phyloP scores from a whole-genome alignment of 1,284 basidiomycete genomes.

The Fereydounia khargensis region DNA sequence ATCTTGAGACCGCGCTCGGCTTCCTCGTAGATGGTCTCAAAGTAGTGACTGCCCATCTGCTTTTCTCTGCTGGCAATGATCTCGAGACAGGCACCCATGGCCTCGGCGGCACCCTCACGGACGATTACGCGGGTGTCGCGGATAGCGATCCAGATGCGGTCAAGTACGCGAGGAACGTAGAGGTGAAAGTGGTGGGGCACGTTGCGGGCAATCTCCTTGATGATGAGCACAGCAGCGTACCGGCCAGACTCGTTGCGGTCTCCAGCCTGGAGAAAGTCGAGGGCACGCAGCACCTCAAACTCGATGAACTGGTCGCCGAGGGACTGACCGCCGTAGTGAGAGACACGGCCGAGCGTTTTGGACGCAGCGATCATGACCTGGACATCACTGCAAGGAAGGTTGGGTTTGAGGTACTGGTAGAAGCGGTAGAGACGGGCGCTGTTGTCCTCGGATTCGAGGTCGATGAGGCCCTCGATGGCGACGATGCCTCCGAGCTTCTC shows the following conservation, averaged over 20 bases:
- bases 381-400: conserved; percentile 77
- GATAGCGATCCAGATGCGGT: conserved; percentile 55
- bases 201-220: conserved; percentile 54
- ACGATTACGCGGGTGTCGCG: conserved; percentile 50
- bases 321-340: conserved; percentile 73
- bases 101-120: conserved; percentile 53
- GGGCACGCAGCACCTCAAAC: conserved; percentile 75
- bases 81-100: conserved; percentile 54
- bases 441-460: conserved; percentile 36
- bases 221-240: conserved; percentile 57
- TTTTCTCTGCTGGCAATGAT: conserved; percentile 53
- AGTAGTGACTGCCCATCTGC: conserved; percentile 54
- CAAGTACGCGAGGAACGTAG: conserved; percentile 51
- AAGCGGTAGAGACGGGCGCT: conserved; percentile 76
- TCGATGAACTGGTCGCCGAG: conserved; percentile 86
- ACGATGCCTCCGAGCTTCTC: conserved; percentile 78
- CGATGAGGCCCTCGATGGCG: conserved; percentile 65
- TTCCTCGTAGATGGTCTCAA: conserved; percentile 66
- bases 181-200: conserved; percentile 54
- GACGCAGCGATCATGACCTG: conserved; percentile 85
- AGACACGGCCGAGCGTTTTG: conserved; percentile 77
- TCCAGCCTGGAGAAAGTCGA: conserved; percentile 66
- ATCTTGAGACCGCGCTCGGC: conserved; percentile 82
- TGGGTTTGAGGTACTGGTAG: conserved; percentile 85
- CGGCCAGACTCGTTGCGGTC: conserved; percentile 60